Evolutionary conservation across 2,329 filamentous ascomycete species (phyloP), one percentile per base, ranked within the genome.

Genomic region (Verticillium alfalfae): DNA sequence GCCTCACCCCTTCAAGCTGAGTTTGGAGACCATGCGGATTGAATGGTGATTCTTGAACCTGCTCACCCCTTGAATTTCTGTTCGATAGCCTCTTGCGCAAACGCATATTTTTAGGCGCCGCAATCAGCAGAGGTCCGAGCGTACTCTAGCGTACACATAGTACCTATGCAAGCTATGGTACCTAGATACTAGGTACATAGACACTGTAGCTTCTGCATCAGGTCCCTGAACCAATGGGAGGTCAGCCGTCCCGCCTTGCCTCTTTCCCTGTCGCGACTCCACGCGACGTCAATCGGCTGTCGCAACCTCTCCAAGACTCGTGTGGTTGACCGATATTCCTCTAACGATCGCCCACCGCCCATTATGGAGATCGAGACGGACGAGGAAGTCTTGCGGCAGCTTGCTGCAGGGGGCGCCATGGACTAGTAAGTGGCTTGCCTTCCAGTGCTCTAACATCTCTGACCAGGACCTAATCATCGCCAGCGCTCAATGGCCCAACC

Each of bases 401-500:
- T 86, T 66, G 83, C 85, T 26, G 71, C 75, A n/a, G 84, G 84
- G 65, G 80, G 77, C 18, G 67, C 76, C 18, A 81, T 88, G 65
- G 81, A 86, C 69, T 81, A 80, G 86, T 88, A 76, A 74, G 84
- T 70, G 63, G 36, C 34, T 8, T 34, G 8, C 10, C 34, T n/a
- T 16, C 34, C 54, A 34, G 31, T 34, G 26, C 54, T 34, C 52
- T 34, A 34, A 34, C 18, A 12, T 49, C 26, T 56, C 10, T 12
- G 54, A 15, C 54, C 54, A 34, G 26, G 54, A 34, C 54, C 54
- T 56, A 34, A 56, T 56, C 54, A 7, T 70, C 70, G 69, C 65
- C 73, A 93, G 90, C 70, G 81, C 84, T 62, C 82, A 83, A 72
- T 94, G 91, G 91, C 87, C 88, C 38, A 76, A 76, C 62, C 81